Evolutionary conservation across 2,329 filamentous ascomycete species (phyloP), one percentile per base, ranked within the genome.

Genomic region (Chaetomium olivaceum): DNA sequence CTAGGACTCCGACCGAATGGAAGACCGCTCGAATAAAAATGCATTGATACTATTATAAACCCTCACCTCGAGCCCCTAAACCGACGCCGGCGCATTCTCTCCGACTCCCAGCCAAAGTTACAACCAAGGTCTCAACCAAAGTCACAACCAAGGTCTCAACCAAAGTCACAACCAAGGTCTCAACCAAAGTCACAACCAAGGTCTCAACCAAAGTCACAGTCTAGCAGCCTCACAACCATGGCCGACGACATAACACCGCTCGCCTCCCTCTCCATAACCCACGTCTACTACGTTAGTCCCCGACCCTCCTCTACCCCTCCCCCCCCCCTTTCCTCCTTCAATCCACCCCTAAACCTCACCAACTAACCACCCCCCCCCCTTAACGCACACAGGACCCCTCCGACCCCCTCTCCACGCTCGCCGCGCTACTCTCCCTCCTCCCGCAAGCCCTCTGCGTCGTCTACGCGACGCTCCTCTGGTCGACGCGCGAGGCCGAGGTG

Each of bases 361-460:
- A 33, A 58, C 57, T 50, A 58, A 58, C 61, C 48, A 12, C 25
- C 9, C 6, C 19, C 12, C 19, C 11, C 2, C 12, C 21, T 11
- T 19, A n/a, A n/a, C 25, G 7, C 3, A 6, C 74, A 43, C 16
- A 97, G 93, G 91, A 98, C 80, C 93, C 96, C 5, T 79, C 87
- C 67, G 94, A 98, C 79, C 86, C 85, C 63, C 66, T 97, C 73
- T 98, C 95, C 58, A 92, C 93, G 79, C 76, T 92, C 57, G 97
- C 91, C 77, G 95, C 95, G 72, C 97, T 91, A 86, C 91, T 99
- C 66, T 93, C 96, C 69, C 90, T 99, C 66, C 86, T 97, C 63
- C 95, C 95, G 0, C 95, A 99, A 78, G 93, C 89, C 25, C 87
- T 99, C 68, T 93, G 92, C 77, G 85, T 99, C 74, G 87, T 92